Conservation (phyloP, 805 yeast genomes). For the Torulaspora franciscae region DNA sequence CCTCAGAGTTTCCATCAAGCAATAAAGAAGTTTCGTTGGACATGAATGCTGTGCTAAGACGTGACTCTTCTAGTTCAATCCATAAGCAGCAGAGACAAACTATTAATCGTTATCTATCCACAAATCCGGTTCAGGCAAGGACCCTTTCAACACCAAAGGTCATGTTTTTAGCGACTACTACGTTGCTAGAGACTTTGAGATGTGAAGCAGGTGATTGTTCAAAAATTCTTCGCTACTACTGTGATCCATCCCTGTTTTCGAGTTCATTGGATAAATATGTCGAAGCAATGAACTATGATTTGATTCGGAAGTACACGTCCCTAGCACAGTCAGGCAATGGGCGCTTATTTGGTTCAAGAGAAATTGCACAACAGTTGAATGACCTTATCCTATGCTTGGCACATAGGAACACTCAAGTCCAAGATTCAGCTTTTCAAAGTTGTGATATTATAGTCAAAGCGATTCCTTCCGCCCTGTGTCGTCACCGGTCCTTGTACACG, state of each 20-base stretch:
- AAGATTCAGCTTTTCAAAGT: slow-evolving; percentile 72
- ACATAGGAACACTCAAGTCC: slow-evolving; percentile 69
- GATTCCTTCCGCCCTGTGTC: slow-evolving; percentile 77
- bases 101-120: slow-evolving; percentile 37
- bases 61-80: slow-evolving; percentile 82
- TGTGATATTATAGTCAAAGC: slow-evolving; percentile 60
- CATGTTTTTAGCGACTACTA: slow-evolving; percentile 81
- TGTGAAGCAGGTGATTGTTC: slow-evolving; percentile 79
- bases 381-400: slow-evolving; percentile 66
- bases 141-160: slow-evolving; percentile 65
- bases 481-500: slow-evolving; percentile 65
- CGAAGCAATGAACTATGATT: slow-evolving; percentile 56
- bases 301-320: slow-evolving; percentile 52
- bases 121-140: slow-evolving; percentile 49
- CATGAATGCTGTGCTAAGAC: slow-evolving; percentile 79
- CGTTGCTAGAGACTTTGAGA: slow-evolving; percentile 73
- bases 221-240: slow-evolving; percentile 67
- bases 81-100: slow-evolving; percentile 68
- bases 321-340: slow-evolving; percentile 51
- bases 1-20: slow-evolving; percentile 72
- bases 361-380: slow-evolving; percentile 64
- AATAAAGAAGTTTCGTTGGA: slow-evolving; percentile 90
- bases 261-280: slow-evolving; percentile 65
- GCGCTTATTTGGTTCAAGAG: slow-evolving; percentile 50
- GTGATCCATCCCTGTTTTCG: slow-evolving; percentile 76